Evolutionary conservation across 257 asterid genomes (phyloP).

Genomic region (Fraxinus americana): DNA sequence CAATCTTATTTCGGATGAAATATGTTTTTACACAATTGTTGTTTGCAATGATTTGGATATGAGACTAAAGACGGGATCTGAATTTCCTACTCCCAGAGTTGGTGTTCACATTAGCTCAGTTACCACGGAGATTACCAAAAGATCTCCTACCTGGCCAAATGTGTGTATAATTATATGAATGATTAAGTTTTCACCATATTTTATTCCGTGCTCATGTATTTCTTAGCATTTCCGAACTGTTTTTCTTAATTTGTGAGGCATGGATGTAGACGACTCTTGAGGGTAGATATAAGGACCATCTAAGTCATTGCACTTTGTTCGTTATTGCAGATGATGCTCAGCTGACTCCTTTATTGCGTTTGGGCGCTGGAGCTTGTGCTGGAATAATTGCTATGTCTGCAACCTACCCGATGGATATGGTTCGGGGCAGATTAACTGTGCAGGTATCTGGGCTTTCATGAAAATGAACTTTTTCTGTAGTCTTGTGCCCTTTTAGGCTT

Average conservation of each 20-base stretch:
- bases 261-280: background rate
- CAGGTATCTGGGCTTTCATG: constrained; percentile 54
- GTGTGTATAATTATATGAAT: background rate
- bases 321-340: constrained; percentile 74
- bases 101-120: background rate
- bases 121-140: background rate
- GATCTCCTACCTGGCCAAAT: background rate
- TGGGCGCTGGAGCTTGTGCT: constrained; percentile 99
- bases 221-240: background rate
- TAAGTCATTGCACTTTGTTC: constrained; percentile 17
- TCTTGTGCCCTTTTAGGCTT: background rate
- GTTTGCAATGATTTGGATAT: background rate
- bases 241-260: background rate
- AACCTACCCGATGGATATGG: constrained; percentile 99
- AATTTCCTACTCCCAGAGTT: background rate
- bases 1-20: background rate
- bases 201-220: constrained; percentile 9
- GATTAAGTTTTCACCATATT: background rate
- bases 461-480: background rate
- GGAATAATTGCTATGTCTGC: constrained; percentile 99
- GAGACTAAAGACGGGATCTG: constrained; percentile 1
- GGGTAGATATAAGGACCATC: constrained; percentile 9
- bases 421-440: constrained; percentile 93
- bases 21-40: background rate
- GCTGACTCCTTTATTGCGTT: constrained; percentile 82